phyloP scores from a whole-genome alignment of 805 yeast genomes.

The Cyberlindnera suaveolens region DNA sequence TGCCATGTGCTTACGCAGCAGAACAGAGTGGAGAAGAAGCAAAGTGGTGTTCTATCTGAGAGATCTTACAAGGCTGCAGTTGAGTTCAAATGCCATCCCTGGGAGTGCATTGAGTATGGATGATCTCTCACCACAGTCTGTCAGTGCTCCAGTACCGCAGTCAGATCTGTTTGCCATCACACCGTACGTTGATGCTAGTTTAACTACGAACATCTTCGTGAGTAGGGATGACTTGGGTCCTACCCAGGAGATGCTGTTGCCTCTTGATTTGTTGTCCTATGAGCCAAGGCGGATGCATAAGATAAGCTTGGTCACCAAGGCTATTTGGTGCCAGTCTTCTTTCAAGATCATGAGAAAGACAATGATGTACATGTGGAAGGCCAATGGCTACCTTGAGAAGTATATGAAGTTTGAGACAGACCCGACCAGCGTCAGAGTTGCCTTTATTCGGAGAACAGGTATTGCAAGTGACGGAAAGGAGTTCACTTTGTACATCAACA shows the following conservation, averaged over 20 bases:
- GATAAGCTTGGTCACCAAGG: not conserved
- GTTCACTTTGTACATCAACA: slow-evolving; percentile 7
- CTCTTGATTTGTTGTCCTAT: not conserved
- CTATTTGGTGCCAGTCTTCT: not conserved
- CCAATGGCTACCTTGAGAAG: slow-evolving; percentile 19
- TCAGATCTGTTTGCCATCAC: not conserved
- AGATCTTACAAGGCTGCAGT: no score
- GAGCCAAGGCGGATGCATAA: slow-evolving; percentile 6
- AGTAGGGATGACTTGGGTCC: slow-evolving; percentile 1
- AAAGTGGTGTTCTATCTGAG: not conserved
- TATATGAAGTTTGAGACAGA: slow-evolving; percentile 1
- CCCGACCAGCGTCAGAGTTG: slow-evolving; percentile 13
- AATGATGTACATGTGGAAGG: slow-evolving; percentile 12
- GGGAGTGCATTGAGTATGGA: no score
- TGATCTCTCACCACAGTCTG: no score
- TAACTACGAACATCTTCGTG: slow-evolving; percentile 4
- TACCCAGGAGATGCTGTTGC: not conserved
- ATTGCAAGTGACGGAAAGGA: not conserved
- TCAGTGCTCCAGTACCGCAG: not conserved
- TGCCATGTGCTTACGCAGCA: not conserved
- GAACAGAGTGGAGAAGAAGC: not conserved
- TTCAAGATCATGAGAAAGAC: slow-evolving; percentile 6
- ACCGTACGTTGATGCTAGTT: slow-evolving; percentile 12
- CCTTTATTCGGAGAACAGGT: slow-evolving; percentile 3
- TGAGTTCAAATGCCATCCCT: no score